Evolutionary conservation across 805 yeast species (phyloP).

Genomic region (Blastobotrys muscicola): DNA sequence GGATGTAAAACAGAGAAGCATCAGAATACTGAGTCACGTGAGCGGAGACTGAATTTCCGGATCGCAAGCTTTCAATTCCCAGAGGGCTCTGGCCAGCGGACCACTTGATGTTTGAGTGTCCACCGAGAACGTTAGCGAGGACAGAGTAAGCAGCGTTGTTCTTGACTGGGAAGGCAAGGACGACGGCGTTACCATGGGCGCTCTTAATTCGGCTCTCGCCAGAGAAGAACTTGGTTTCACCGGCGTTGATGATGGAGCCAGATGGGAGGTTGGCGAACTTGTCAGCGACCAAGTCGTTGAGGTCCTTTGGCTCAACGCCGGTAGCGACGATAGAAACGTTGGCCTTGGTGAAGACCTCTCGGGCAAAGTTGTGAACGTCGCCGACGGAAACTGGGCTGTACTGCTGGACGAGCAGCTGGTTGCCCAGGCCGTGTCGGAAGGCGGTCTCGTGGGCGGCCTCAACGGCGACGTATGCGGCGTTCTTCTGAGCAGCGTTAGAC

Average conservation of each 20-base stretch:
- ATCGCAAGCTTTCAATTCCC: constrained; percentile 34
- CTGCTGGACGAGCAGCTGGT: constrained; percentile 69
- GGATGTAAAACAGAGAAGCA: constrained; percentile 70
- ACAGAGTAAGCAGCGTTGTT: constrained; percentile 55
- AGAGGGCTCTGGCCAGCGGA: constrained; percentile 42
- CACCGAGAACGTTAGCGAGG: constrained; percentile 58
- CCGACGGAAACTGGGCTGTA: constrained; percentile 47
- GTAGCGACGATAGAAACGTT: constrained; percentile 64
- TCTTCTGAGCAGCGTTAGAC: constrained; percentile 33
- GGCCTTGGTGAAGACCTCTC: constrained; percentile 55
- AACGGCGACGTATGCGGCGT: constrained; percentile 51
- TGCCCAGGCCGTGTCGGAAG: constrained; percentile 83
- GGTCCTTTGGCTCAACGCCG: constrained; percentile 66
- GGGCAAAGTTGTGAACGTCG: constrained; percentile 58
- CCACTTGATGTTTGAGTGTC: constrained; percentile 43
- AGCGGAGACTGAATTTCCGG: constrained; percentile 40
- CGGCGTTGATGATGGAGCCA: constrained; percentile 42
- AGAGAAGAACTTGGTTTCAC: constrained; percentile 38
- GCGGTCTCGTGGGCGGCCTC: constrained; percentile 74
- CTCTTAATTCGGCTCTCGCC: constrained; percentile 60
- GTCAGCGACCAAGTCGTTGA: constrained; percentile 55
- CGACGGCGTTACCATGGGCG: constrained; percentile 59
- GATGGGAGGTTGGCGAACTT: constrained; percentile 48
- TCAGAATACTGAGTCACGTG: constrained; percentile 58
- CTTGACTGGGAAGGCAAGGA: constrained; percentile 67